Conservation (phyloP, 208 protist genomes). For the Naegleria gruberi region DNA sequence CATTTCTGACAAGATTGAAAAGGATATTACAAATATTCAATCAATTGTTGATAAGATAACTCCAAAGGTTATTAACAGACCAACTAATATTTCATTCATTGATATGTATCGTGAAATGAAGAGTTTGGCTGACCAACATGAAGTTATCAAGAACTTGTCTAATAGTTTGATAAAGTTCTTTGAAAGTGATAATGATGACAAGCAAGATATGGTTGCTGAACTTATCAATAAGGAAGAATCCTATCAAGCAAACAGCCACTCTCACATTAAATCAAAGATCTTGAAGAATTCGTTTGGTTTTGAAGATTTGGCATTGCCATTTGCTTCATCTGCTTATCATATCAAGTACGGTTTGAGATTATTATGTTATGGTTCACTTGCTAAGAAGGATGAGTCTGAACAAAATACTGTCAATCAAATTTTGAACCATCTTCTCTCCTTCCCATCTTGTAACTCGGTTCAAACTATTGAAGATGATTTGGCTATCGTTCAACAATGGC, state of each 20-base stretch:
- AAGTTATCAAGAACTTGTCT: background rate
- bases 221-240: constrained; percentile 8
- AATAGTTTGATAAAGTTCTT: background rate
- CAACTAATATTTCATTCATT: background rate
- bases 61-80: background rate
- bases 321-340: background rate
- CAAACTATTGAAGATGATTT: background rate
- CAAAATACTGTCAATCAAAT: background rate
- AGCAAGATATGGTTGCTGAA: background rate
- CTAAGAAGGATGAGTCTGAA: background rate
- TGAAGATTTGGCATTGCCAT: constrained; percentile 20
- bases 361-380: background rate
- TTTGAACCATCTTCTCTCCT: background rate
- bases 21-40: background rate
- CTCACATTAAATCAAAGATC: background rate
- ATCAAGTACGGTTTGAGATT: constrained; percentile 20
- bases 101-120: background rate
- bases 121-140: background rate
- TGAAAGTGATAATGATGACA: background rate
- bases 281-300: background rate
- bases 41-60: background rate
- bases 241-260: background rate
- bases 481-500: background rate
- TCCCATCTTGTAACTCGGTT: background rate
- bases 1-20: background rate